These are phyloP conservation scores for Colletotrichum musicola DNA, from an alignment of 2,329 filamentous ascomycete genomes.

Conservation along the genomic window DNA sequence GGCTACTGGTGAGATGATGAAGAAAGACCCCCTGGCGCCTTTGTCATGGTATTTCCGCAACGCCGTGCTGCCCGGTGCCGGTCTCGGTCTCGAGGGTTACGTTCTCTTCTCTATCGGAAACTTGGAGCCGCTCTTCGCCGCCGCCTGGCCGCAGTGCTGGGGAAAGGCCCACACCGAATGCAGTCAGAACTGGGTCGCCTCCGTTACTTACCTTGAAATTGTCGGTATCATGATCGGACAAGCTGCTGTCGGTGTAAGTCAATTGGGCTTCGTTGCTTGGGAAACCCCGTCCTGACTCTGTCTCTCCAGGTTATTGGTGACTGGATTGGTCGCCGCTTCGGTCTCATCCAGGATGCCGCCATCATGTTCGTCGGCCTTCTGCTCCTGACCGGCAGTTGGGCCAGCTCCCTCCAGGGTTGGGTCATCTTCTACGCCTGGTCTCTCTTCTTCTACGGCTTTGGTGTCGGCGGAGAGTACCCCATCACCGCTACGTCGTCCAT, in stretches of 20 bases:
- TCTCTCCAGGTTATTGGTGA: conserved; percentile 65
- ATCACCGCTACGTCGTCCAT: conserved; percentile 97
- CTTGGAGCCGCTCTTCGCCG: conserved; percentile 82
- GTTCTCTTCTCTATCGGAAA: conserved; percentile 98
- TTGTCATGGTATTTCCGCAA: conserved; percentile 90
- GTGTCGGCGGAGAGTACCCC: conserved; percentile 89
- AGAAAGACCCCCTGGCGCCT: conserved; percentile 86
- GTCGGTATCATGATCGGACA: conserved; percentile 96
- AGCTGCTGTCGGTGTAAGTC: conserved; percentile 81
- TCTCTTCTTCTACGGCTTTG: conserved; percentile 80
- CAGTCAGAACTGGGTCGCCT: conserved; percentile 82
- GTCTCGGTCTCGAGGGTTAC: conserved; percentile 93
- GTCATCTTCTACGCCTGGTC: conserved; percentile 97
- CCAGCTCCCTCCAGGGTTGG: conserved; percentile 88
- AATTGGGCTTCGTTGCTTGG: neutral
- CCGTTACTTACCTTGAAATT: conserved; percentile 93
- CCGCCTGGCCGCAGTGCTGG: conserved; percentile 86
- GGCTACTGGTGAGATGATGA: conserved; percentile 82
- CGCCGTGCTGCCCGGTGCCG: conserved; percentile 91
- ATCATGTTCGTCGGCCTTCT: conserved; percentile 96
- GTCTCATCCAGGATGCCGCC: conserved; percentile 91
- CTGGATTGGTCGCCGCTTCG: conserved; percentile 92
- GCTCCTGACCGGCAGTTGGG: conserved; percentile 94
- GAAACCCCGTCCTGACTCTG: conserved; percentile 2
- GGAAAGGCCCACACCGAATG: conserved; percentile 71